These are phyloP conservation scores for Aphanomyces invadans DNA, from an alignment of 352 stramenopile species.

Conservation along the genomic window DNA sequence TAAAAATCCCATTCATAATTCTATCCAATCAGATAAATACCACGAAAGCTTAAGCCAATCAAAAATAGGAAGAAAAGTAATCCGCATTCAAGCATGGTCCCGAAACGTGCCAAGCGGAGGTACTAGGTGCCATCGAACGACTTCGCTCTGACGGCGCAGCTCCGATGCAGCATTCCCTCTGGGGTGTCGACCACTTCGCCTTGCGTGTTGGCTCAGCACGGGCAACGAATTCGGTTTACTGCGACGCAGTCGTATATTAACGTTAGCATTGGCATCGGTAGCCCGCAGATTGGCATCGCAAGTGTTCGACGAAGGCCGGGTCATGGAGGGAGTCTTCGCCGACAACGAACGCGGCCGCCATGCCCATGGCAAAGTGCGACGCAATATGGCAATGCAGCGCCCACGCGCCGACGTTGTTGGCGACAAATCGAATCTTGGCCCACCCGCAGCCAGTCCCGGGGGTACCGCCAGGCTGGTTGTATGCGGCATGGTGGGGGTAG, in stretches of 20 bases:
- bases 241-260: too few relatives aligned
- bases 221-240: too few relatives aligned
- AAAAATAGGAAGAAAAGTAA: too few relatives aligned
- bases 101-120: too few relatives aligned
- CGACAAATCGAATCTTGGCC: conserved; percentile 28
- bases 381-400: conserved; percentile 39
- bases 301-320: not conserved
- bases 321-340: conserved; percentile 6
- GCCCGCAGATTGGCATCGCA: not conserved
- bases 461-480: conserved; percentile 5
- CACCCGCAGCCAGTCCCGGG: not conserved
- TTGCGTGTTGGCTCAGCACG: too few relatives aligned
- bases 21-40: too few relatives aligned
- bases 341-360: conserved; percentile 15
- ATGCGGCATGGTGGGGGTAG: not conserved
- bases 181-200: too few relatives aligned
- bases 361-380: conserved; percentile 30
- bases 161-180: too few relatives aligned
- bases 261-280: not conserved
- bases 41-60: too few relatives aligned
- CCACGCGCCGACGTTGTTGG: conserved; percentile 34
- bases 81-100: too few relatives aligned
- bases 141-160: too few relatives aligned
- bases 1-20: not conserved
- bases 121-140: too few relatives aligned